Conservation (phyloP, 495 filamentous ascomycete species). For the Darksidea phi region DNA sequence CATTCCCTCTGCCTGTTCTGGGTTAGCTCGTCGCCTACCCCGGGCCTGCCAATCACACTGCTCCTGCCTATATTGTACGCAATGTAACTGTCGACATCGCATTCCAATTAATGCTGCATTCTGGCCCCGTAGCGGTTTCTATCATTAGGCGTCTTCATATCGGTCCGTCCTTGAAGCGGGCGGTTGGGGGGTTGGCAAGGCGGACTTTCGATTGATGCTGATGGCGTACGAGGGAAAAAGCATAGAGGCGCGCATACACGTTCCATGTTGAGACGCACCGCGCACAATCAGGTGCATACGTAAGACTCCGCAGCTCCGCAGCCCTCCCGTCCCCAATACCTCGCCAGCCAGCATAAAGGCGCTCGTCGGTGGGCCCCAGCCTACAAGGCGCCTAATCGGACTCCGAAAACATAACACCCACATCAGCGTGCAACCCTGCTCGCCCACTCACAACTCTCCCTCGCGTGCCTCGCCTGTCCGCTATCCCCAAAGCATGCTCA, state of each 20-base stretch:
- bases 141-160: constrained; percentile 12
- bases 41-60: constrained; percentile 7
- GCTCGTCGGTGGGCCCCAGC: too few species aligned
- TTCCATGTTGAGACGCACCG: background rate
- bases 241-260: too few species aligned
- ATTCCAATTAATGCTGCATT: constrained; percentile 4
- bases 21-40: background rate
- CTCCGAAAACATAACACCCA: constrained; percentile 1
- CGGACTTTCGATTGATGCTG: too few species aligned
- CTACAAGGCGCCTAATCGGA: too few species aligned
- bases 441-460: constrained; percentile 12
- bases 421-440: background rate
- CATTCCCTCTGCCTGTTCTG: constrained; percentile 16
- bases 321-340: too few species aligned
- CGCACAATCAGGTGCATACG: too few species aligned
- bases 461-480: background rate
- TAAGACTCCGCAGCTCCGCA: too few species aligned
- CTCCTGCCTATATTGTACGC: constrained; percentile 4
- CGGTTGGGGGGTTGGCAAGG: too few species aligned
- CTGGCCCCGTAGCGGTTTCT: constrained; percentile 7
- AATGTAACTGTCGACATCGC: constrained; percentile 11
- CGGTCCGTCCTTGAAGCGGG: background rate
- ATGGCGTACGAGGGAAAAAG: too few species aligned
- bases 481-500: constrained; percentile 11
- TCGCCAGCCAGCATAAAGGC: too few species aligned